A percentile compares a stretch with the other conserved stretches of the same genome.
phyloP scores from a whole-genome alignment of 768 basidiomycete genomes.

The Leucocoprinus leucothites region DNA sequence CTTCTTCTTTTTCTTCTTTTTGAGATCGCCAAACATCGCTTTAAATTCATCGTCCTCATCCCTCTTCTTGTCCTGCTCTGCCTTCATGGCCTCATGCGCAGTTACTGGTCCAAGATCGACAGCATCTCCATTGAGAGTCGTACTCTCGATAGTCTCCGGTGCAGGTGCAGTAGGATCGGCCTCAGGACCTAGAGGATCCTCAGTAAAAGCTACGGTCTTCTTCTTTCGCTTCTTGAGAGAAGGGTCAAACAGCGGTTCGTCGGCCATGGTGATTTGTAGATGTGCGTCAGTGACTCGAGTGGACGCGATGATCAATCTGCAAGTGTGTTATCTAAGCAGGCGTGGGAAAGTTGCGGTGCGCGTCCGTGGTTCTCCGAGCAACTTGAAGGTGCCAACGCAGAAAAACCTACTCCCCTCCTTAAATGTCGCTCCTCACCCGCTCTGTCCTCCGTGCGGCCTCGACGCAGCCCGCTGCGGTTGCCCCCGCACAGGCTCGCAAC shows the following conservation, averaged over 20 bases:
- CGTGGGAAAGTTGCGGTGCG: constrained; percentile 4
- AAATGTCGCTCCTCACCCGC: constrained; percentile 43
- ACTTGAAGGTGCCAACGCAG: constrained; percentile 29
- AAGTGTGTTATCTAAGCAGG: neutral
- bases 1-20: constrained; percentile 94
- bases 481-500: constrained; percentile 62
- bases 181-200: constrained; percentile 79
- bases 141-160: constrained; percentile 68
- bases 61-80: constrained; percentile 38
- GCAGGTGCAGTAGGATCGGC: constrained; percentile 80
- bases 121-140: constrained; percentile 65
- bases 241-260: constrained; percentile 73
- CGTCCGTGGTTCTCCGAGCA: constrained; percentile 33
- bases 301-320: constrained; percentile 5
- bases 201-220: constrained; percentile 81
- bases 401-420: constrained; percentile 16
- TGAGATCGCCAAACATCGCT: constrained; percentile 84
- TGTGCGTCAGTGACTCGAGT: neutral
- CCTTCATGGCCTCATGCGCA: constrained; percentile 72
- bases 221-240: constrained; percentile 88
- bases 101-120: constrained; percentile 79
- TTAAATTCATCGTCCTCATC: constrained; percentile 75
- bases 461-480: constrained; percentile 33
- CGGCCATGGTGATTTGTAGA: neutral
- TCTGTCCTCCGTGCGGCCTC: constrained; percentile 38